Conservation (phyloP, 768 basidiomycete genomes). For the Candolleomyces efflorescens region DNA sequence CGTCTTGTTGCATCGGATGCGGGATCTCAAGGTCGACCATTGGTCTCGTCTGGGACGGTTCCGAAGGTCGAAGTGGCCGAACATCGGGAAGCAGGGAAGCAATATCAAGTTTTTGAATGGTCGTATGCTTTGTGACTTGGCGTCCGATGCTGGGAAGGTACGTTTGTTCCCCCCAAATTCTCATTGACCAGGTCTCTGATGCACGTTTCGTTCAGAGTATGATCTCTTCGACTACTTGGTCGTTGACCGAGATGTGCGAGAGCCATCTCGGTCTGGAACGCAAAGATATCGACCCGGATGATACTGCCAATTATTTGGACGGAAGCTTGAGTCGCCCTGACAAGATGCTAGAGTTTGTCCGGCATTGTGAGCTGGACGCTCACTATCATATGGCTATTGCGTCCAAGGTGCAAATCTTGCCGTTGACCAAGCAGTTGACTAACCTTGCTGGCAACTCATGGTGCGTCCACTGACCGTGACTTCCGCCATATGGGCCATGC, state of each 20-base stretch:
- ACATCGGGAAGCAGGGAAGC: constrained; percentile 74
- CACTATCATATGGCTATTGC: constrained; percentile 98
- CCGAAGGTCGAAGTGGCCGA: constrained; percentile 78
- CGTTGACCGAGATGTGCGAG: constrained; percentile 93
- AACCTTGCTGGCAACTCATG: constrained; percentile 96
- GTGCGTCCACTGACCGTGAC: constrained; percentile 38
- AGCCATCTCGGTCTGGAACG: constrained; percentile 83
- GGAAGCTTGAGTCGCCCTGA: constrained; percentile 73
- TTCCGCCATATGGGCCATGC: background rate
- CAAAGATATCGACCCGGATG: constrained; percentile 95
- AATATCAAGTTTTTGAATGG: constrained; percentile 84
- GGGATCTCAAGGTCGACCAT: constrained; percentile 84
- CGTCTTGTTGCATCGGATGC: constrained; percentile 86
- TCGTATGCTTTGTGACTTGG: constrained; percentile 85
- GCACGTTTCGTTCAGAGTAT: constrained; percentile 56
- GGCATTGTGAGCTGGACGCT: constrained; percentile 93
- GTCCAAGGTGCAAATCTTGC: constrained; percentile 88
- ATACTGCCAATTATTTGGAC: constrained; percentile 89
- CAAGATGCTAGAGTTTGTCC: constrained; percentile 79
- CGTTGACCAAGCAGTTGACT: constrained; percentile 89
- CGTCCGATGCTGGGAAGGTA: constrained; percentile 93
- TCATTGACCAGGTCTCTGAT: background rate
- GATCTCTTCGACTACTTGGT: constrained; percentile 98
- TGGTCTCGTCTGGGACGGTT: constrained; percentile 95
- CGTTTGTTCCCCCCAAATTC: constrained; percentile 10